Base-by-base conservation (phyloP, 2,329 filamentous ascomycete species). In the Cladosporium sp. region DNA sequence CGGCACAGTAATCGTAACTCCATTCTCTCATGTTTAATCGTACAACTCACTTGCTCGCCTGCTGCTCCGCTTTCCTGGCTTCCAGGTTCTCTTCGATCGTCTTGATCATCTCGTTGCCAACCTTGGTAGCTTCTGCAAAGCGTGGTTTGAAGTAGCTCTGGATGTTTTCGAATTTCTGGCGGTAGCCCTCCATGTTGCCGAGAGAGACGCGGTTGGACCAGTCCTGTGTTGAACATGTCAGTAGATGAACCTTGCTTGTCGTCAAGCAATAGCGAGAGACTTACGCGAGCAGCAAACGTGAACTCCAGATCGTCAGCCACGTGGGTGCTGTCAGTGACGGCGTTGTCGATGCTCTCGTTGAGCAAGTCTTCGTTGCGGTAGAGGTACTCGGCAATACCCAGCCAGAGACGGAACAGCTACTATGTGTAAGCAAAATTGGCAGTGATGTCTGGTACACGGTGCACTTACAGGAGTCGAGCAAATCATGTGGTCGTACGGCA, bases 401-500 rank as follows among this genome's bases (percentile, higher is more conserved):
- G 84, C 85, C 94, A 97, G 64, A 99, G 85, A 52, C 94, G 89
- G 80, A 99, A 99, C 49, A 97, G 84, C 78, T 87, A 9, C n/a
- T 39, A 9, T 54, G 51, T 17, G 19, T 54, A 40, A 28, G 51
- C 20, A 3, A 20, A 3, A 11, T 30, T 14, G 11, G 22, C 15
- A 30, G 11, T 2, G 9, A 14, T 22, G 20, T n/a, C 45, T 34
- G 4, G 30, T 37, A 3, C 11, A 15, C 36, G 3, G 1, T 17
- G 25, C 2, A 77, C 82, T 72, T 70, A 87, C 84, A 51, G 94
- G 94, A 39, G 94, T 99, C 56, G 92, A 96, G 78, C 94, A 99
- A 66, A 99, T 95, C 92, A 99, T 99, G 79, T 99, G 95, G 75
- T 99, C 93, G 74, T 99, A 99, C 0, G 94, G 94, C 50, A 95